Percentiles rank a stretch among this genome's conserved stretches.
phyloP scores from a whole-genome alignment of 257 asterid species.

The Solanum dulcamara region DNA sequence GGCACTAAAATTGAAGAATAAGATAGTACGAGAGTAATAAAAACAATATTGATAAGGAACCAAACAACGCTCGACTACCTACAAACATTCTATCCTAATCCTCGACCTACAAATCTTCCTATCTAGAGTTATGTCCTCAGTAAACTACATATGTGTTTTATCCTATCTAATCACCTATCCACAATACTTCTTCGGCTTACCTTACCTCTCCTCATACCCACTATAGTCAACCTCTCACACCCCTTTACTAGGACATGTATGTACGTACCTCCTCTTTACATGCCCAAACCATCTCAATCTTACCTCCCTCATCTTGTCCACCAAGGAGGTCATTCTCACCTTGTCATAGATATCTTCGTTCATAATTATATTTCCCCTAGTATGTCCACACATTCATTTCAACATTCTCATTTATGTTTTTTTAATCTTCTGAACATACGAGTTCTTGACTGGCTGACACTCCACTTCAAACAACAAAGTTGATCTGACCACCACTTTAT shows the following conservation, averaged over 20 bases:
- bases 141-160: too few relatives aligned
- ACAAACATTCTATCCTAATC: too few relatives aligned
- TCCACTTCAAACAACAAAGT: too few relatives aligned
- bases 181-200: not conserved
- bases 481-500: too few relatives aligned
- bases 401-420: too few relatives aligned
- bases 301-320: too few relatives aligned
- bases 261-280: not conserved
- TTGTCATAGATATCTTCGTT: not conserved
- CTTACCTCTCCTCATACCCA: not conserved
- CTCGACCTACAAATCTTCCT: not conserved
- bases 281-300: too few relatives aligned
- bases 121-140: not conserved
- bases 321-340: not conserved
- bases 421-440: not conserved
- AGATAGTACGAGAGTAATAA: not conserved
- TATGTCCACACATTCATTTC: not conserved
- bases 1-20: not conserved
- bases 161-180: not conserved
- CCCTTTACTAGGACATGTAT: not conserved
- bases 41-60: not conserved
- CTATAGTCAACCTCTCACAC: not conserved
- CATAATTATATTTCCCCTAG: not conserved
- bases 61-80: too few relatives aligned
- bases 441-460: too few relatives aligned